These are phyloP conservation scores for Neostapfia colusana DNA, from an alignment of 176 grass and related monocot species.

Conservation along the genomic window DNA sequence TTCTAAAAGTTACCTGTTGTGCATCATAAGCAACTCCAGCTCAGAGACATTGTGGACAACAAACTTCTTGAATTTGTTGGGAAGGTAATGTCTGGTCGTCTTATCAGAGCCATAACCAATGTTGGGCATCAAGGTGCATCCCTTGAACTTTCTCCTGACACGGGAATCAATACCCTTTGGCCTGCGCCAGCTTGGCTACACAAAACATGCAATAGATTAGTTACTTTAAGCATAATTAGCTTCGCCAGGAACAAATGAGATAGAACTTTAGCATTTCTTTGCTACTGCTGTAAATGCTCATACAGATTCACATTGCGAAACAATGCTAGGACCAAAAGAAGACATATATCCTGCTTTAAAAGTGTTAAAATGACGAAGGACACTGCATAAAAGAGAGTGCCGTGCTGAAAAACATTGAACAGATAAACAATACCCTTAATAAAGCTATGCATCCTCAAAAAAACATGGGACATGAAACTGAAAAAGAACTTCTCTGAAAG, in stretches of 20 bases:
- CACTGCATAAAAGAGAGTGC: neutral
- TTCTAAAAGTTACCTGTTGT: slow-evolving; percentile 52
- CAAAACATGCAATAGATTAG: neutral
- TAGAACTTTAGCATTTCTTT: neutral
- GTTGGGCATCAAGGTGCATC: slow-evolving; percentile 68
- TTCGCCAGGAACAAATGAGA: neutral
- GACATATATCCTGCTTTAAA: neutral
- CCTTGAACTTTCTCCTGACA: slow-evolving; percentile 79
- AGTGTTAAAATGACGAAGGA: neutral
- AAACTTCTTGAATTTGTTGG: slow-evolving; percentile 82
- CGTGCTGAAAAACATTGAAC: neutral
- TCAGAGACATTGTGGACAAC: slow-evolving; percentile 75
- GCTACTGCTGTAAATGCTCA: neutral
- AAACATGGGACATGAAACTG: neutral
- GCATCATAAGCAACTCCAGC: slow-evolving; percentile 83
- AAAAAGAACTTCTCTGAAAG: slow-evolving; percentile 36
- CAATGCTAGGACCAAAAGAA: neutral
- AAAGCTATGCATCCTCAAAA: neutral
- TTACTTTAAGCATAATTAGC: neutral
- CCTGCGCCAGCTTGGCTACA: slow-evolving; percentile 71
- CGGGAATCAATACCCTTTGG: slow-evolving; percentile 85
- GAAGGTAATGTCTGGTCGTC: slow-evolving; percentile 66
- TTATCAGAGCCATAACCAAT: slow-evolving; percentile 84
- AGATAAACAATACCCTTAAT: neutral
- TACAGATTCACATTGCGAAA: neutral